Conservation (phyloP, 352 stramenopile species). For the Globisporangium apiculatum region DNA sequence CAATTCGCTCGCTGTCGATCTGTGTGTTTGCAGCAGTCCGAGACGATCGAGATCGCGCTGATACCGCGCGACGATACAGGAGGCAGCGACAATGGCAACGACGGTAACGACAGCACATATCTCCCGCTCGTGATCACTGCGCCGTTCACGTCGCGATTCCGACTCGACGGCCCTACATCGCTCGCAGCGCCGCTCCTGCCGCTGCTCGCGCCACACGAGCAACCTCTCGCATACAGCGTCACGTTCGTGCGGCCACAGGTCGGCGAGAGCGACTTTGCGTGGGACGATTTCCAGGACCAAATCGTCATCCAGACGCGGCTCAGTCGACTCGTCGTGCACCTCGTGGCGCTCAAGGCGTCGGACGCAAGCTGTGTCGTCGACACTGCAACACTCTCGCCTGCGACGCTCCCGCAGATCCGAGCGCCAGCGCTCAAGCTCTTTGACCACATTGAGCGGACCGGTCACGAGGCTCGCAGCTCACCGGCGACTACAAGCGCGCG, state of each 20-base stretch:
- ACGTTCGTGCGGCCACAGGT: slow-evolving; percentile 30
- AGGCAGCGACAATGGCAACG: neutral
- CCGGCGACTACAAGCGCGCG: neutral
- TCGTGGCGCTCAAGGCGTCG: slow-evolving; percentile 24
- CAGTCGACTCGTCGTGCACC: slow-evolving; percentile 29
- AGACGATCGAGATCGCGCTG: slow-evolving; percentile 10
- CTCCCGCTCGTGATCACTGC: slow-evolving; percentile 44
- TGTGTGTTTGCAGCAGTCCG: neutral
- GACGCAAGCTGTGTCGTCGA: neutral
- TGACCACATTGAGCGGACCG: slow-evolving; percentile 31
- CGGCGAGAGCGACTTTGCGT: slow-evolving; percentile 39
- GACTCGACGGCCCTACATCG: slow-evolving; percentile 11
- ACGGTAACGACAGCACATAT: no score
- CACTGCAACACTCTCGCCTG: slow-evolving; percentile 17
- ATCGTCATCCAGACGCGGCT: slow-evolving; percentile 53
- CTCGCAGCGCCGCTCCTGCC: slow-evolving; percentile 13
- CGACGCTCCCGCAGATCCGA: slow-evolving; percentile 26
- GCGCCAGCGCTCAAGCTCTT: slow-evolving; percentile 51
- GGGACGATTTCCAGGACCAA: slow-evolving; percentile 65
- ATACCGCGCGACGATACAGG: neutral
- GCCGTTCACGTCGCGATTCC: slow-evolving; percentile 43
- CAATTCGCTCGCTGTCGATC: no score
- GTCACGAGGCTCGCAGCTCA: neutral
- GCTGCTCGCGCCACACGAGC: slow-evolving; percentile 16
- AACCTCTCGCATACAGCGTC: slow-evolving; percentile 18